Evolutionary conservation across 805 yeast genomes (phyloP).

Genomic region (Torulaspora indica): DNA sequence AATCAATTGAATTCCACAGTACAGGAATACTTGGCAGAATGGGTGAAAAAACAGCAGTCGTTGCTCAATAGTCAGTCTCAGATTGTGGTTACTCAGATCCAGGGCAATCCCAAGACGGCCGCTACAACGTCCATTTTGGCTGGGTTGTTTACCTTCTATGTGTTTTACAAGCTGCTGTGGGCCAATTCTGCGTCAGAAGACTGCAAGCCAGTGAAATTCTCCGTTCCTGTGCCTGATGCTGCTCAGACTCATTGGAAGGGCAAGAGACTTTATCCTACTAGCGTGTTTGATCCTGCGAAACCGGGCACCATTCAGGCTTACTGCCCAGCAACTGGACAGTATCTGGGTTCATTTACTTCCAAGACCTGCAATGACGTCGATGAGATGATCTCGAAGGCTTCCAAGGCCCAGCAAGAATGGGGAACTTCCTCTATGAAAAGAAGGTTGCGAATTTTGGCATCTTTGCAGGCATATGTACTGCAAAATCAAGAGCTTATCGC

Average conservation of each 20-base stretch:
- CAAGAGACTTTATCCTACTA: slow-evolving; percentile 61
- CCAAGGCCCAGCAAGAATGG: slow-evolving; percentile 36
- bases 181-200: slow-evolving; percentile 6
- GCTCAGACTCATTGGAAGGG: slow-evolving; percentile 71
- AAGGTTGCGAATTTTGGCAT: slow-evolving; percentile 64
- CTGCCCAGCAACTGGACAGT: slow-evolving; percentile 96
- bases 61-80: slow-evolving; percentile 16
- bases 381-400: slow-evolving; percentile 43
- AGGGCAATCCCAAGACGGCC: slow-evolving; percentile 14
- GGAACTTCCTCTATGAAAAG: slow-evolving; percentile 49
- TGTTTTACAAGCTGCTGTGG: slow-evolving; percentile 22
- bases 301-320: slow-evolving; percentile 71
- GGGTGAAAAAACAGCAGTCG: slow-evolving; percentile 19
- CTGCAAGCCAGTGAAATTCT: slow-evolving; percentile 20
- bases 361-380: slow-evolving; percentile 70
- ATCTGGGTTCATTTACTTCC: slow-evolving; percentile 65
- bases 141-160: slow-evolving; percentile 16
- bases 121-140: slow-evolving; percentile 19
- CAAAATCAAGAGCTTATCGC: slow-evolving; percentile 84
- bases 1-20: slow-evolving; percentile 29
- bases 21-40: slow-evolving; percentile 25
- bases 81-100: slow-evolving; percentile 15
- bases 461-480: slow-evolving; percentile 66
- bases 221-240: slow-evolving; percentile 25
- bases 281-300: slow-evolving; percentile 54